Evolutionary conservation across 2,329 filamentous ascomycete genomes (phyloP).

Genomic region (Pseudopyrenochaeta lycopersici): DNA sequence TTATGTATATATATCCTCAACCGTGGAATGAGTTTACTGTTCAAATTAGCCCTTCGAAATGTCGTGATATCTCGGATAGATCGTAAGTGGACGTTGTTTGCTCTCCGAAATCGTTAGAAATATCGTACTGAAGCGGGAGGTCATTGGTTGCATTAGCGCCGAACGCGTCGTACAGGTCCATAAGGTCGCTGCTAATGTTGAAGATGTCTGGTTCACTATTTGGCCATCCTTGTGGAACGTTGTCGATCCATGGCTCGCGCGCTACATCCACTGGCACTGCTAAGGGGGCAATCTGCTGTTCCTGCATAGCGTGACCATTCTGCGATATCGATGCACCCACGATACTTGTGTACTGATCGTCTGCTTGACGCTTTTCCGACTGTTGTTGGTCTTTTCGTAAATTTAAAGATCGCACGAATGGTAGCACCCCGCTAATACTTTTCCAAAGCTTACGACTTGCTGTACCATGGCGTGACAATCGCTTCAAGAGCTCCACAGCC

Average conservation of each 20-base stretch:
- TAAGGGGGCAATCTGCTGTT: background rate
- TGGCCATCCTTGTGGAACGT: conserved; percentile 2
- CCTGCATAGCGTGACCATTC: background rate
- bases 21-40: too few relatives aligned
- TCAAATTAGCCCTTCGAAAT: conserved; percentile 15
- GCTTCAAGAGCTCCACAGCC: conserved; percentile 27
- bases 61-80: conserved; percentile 12
- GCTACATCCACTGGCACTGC: background rate
- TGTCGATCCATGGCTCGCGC: conserved; percentile 2
- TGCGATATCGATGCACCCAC: background rate
- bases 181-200: conserved; percentile 13
- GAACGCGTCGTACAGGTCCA: conserved; percentile 16
- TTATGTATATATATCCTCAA: too few relatives aligned
- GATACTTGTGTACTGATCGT: too few relatives aligned
- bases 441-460: conserved; percentile 31
- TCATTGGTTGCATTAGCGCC: background rate
- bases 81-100: conserved; percentile 6
- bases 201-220: conserved; percentile 21
- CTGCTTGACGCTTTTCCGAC: background rate
- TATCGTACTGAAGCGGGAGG: background rate
- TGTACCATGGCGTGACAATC: conserved; percentile 24
- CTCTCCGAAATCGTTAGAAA: background rate
- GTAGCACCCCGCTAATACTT: conserved; percentile 26
- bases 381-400: background rate
- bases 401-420: conserved; percentile 19